Conservation (phyloP, 768 basidiomycete species). For the Trametes cubensis region DNA sequence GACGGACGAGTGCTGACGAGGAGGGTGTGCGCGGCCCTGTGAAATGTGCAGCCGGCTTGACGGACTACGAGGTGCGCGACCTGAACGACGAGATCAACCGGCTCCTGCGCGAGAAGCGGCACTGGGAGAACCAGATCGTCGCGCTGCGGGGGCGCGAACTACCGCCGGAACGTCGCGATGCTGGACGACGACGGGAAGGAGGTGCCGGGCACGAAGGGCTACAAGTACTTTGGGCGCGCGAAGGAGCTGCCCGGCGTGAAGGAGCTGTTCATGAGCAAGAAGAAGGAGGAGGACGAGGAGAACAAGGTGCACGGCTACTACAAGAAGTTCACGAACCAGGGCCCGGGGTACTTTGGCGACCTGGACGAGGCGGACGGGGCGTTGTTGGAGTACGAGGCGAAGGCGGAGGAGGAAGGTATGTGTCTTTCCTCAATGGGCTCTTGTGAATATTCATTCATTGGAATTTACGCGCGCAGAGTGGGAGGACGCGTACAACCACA, state of each 20-base stretch:
- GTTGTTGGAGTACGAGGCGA: constrained; percentile 72
- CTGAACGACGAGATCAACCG: constrained; percentile 98
- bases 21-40: too few relatives aligned
- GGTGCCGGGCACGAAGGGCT: constrained; percentile 95
- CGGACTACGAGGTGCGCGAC: constrained; percentile 95
- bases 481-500: constrained; percentile 58
- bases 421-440: constrained; percentile 11
- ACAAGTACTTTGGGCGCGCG: constrained; percentile 99
- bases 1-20: too few relatives aligned
- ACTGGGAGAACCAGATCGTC: constrained; percentile 99
- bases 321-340: constrained; percentile 87
- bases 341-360: constrained; percentile 90
- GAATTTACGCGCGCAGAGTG: constrained; percentile 50
- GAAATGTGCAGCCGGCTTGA: constrained; percentile 73
- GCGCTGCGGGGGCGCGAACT: constrained; percentile 94
- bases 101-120: constrained; percentile 89
- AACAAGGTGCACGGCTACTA: constrained; percentile 73
- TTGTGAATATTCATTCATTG: not conserved
- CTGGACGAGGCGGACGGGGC: constrained; percentile 73
- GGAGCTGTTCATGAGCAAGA: constrained; percentile 88
- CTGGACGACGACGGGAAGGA: constrained; percentile 93
- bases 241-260: constrained; percentile 94
- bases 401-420: constrained; percentile 75
- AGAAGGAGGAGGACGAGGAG: constrained; percentile 89
- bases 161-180: constrained; percentile 91